These are phyloP conservation scores for Delphinella strobiligena DNA, from an alignment of 2,329 filamentous ascomycete species.

Conservation along the genomic window DNA sequence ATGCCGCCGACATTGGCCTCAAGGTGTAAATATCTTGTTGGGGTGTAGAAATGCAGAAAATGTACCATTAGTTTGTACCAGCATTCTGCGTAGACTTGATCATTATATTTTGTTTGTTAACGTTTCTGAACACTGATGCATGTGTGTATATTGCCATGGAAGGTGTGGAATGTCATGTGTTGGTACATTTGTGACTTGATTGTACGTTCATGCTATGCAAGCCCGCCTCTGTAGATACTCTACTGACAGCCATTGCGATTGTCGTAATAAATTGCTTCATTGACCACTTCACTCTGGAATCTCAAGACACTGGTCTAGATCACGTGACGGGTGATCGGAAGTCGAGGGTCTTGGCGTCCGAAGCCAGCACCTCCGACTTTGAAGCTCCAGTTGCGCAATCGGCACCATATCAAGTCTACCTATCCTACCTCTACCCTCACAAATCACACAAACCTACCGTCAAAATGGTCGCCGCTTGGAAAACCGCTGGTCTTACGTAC, in stretches of 20 bases:
- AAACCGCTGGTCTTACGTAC: slow-evolving; percentile 93
- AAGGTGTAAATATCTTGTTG: slow-evolving; percentile 59
- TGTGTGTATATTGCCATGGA: too few species aligned
- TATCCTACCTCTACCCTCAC: slow-evolving; percentile 4
- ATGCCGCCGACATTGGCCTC: slow-evolving; percentile 85
- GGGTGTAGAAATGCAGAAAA: slow-evolving; percentile 16
- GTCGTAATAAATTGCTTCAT: too few species aligned
- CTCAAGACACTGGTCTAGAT: too few species aligned
- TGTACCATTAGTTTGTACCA: slow-evolving; percentile 20
- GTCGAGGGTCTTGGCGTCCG: slow-evolving; percentile 1
- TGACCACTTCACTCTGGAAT: too few species aligned
- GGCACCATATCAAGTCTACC: slow-evolving; percentile 3
- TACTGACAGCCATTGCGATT: too few species aligned
- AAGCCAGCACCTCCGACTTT: background rate
- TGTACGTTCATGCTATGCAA: too few species aligned
- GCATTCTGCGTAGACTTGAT: slow-evolving; percentile 8
- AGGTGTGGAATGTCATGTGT: too few species aligned
- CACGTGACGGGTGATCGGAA: slow-evolving; percentile 8
- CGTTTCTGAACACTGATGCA: too few species aligned
- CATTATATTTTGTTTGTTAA: slow-evolving; percentile 9
- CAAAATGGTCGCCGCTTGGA: slow-evolving; percentile 97
- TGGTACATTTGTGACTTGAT: too few species aligned
- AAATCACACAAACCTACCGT: slow-evolving; percentile 20
- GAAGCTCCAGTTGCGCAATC: background rate
- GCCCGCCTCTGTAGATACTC: too few species aligned